A percentile compares a stretch with the other conserved stretches of the same genome.
Evolutionary conservation across 805 yeast species (phyloP).

Genomic region (Metschnikowia orientalis): DNA sequence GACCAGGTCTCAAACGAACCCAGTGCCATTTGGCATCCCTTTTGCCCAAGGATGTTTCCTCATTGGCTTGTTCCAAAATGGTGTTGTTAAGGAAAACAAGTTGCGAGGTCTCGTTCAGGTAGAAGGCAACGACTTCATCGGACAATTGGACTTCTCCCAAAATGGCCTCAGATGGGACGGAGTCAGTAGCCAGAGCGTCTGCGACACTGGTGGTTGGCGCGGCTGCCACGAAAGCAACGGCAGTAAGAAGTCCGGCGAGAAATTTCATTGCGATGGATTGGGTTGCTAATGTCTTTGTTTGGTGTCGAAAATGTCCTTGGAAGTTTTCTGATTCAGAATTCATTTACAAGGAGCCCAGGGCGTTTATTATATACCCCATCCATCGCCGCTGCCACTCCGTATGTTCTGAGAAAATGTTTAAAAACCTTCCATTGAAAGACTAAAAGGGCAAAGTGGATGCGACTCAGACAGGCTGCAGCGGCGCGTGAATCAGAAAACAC

Average conservation of each 20-base stretch:
- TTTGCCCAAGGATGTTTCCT: constrained; percentile 10
- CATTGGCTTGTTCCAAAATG: constrained; percentile 14
- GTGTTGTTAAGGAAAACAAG: constrained; percentile 17
- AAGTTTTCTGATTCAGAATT: too few relatives aligned
- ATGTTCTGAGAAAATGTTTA: too few relatives aligned
- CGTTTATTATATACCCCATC: too few relatives aligned
- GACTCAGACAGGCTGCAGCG: too few relatives aligned
- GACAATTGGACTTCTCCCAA: constrained; percentile 12
- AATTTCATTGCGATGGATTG: constrained; percentile 11
- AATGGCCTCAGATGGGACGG: constrained; percentile 15
- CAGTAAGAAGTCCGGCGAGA: constrained; percentile 13
- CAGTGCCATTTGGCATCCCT: constrained; percentile 13
- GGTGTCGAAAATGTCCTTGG: too few relatives aligned
- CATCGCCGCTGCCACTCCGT: too few relatives aligned
- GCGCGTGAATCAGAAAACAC: too few relatives aligned
- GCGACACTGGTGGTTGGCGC: constrained; percentile 9
- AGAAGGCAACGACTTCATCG: constrained; percentile 11
- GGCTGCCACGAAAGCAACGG: constrained; percentile 13
- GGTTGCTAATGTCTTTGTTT: too few relatives aligned
- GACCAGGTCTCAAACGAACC: constrained; percentile 12
- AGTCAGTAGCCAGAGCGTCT: neutral
- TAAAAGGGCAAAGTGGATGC: too few relatives aligned
- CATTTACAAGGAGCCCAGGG: too few relatives aligned
- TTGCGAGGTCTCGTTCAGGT: constrained; percentile 10
- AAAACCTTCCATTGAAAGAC: too few relatives aligned